These are phyloP conservation scores for Lyophyllum shimeji DNA, from an alignment of 768 basidiomycete genomes.

Conservation along the genomic window DNA sequence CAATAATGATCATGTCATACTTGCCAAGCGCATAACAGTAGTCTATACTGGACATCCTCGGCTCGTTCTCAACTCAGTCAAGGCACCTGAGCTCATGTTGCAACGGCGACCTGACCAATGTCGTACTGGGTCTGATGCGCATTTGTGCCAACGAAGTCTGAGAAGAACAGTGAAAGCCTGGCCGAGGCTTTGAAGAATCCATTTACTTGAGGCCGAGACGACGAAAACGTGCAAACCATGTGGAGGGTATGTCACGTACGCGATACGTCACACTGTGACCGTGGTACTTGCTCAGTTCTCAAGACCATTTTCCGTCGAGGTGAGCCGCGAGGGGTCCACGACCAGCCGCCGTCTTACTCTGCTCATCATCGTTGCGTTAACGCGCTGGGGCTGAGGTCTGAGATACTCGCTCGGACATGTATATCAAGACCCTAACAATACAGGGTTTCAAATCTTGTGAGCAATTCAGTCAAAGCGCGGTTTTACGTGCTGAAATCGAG, in stretches of 20 bases:
- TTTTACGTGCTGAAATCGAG: slow-evolving; percentile 4
- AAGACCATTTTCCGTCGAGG: not conserved
- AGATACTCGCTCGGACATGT: slow-evolving; percentile 44
- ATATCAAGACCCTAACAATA: slow-evolving; percentile 87
- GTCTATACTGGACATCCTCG: too few relatives aligned
- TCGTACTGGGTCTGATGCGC: too few relatives aligned
- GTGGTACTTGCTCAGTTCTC: not conserved
- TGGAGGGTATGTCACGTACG: slow-evolving; percentile 11
- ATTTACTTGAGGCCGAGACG: not conserved
- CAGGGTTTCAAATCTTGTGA: slow-evolving; percentile 98
- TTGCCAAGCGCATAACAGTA: too few relatives aligned
- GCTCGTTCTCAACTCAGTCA: too few relatives aligned
- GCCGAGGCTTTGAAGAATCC: too few relatives aligned
- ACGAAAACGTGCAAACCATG: not conserved
- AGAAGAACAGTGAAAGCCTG: too few relatives aligned
- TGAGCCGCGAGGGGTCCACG: not conserved
- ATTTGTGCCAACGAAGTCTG: too few relatives aligned
- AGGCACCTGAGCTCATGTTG: too few relatives aligned
- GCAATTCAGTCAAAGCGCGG: slow-evolving; percentile 20
- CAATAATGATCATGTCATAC: too few relatives aligned
- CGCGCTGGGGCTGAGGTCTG: not conserved
- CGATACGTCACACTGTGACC: slow-evolving; percentile 12
- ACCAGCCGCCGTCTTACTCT: not conserved
- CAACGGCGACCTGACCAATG: too few relatives aligned
- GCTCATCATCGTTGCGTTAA: not conserved